phyloP scores from a whole-genome alignment of 1,139 yeast species.

The Ashbya aceris region DNA sequence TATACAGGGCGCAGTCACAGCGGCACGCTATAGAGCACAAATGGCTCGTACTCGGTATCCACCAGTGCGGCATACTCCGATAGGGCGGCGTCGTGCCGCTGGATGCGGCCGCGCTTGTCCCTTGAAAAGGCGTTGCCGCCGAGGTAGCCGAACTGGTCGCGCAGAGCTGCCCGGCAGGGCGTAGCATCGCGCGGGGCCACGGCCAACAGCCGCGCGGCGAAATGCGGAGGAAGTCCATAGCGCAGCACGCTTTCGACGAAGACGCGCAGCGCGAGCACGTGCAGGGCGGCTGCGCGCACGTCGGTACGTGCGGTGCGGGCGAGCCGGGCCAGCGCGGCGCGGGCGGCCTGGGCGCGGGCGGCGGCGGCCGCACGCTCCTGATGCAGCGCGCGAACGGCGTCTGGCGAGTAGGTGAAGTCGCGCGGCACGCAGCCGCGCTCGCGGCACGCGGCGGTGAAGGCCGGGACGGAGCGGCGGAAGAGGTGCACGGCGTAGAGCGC shows the following conservation, averaged over 20 bases:
- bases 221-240: conserved; percentile 93
- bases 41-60: conserved; percentile 92
- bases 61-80: conserved; percentile 86
- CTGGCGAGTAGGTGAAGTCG: conserved; percentile 83
- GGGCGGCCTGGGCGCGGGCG: conserved; percentile 62
- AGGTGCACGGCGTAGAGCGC: conserved; percentile 68
- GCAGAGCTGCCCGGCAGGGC: conserved; percentile 58
- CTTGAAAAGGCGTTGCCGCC: conserved; percentile 78
- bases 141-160: conserved; percentile 71
- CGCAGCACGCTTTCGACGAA: conserved; percentile 71
- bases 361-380: conserved; percentile 71
- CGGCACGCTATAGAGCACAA: conserved; percentile 61
- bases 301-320: conserved; percentile 85
- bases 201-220: conserved; percentile 45
- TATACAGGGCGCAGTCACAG: neutral
- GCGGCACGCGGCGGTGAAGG: conserved; percentile 62
- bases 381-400: conserved; percentile 57
- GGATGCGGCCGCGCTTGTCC: conserved; percentile 56
- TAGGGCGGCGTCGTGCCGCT: conserved; percentile 48
- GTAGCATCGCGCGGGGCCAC: conserved; percentile 36
- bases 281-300: conserved; percentile 78
- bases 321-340: conserved; percentile 71
- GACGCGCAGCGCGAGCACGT: conserved; percentile 59
- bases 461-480: conserved; percentile 70
- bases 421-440: conserved; percentile 90